phyloP scores from a whole-genome alignment of 768 basidiomycete genomes.

The Tylopilus intermedius region DNA sequence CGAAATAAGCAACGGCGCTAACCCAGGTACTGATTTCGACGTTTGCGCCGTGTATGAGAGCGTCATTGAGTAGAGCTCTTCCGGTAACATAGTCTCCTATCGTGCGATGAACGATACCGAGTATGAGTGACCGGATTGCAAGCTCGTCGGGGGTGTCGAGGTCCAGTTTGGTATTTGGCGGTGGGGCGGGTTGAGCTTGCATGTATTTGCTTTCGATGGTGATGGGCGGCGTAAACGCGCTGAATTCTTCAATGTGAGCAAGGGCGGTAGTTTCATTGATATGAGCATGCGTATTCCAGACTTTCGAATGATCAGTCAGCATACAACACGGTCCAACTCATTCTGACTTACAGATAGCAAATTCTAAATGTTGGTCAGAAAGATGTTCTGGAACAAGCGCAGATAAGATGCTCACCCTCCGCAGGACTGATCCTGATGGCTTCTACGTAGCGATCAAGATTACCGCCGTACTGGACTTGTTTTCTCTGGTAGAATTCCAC shows the following conservation, averaged over 20 bases:
- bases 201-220: slow-evolving; percentile 31
- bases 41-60: slow-evolving; percentile 36
- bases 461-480: slow-evolving; percentile 50
- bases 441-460: slow-evolving; percentile 46
- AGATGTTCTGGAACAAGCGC: background rate
- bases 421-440: slow-evolving; percentile 63
- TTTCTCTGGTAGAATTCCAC: slow-evolving; percentile 75
- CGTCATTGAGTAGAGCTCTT: slow-evolving; percentile 49
- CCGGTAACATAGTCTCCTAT: slow-evolving; percentile 41
- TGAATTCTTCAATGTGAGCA: slow-evolving; percentile 55
- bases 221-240: slow-evolving; percentile 44
- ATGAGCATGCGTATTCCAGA: slow-evolving; percentile 77
- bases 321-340: background rate
- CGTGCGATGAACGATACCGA: slow-evolving; percentile 64
- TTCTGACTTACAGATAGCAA: slow-evolving; percentile 57
- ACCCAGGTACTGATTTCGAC: slow-evolving; percentile 64
- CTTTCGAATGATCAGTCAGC: slow-evolving; percentile 31
- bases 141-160: slow-evolving; percentile 70
- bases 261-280: slow-evolving; percentile 49
- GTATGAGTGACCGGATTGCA: slow-evolving; percentile 61
- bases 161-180: slow-evolving; percentile 25
- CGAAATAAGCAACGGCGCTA: slow-evolving; percentile 60
- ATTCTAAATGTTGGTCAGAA: slow-evolving; percentile 39
- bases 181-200: background rate
- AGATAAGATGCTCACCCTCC: slow-evolving; percentile 46